Base-by-base conservation (phyloP, 1,284 basidiomycete species). In the Pyrrhoderma noxium region DNA sequence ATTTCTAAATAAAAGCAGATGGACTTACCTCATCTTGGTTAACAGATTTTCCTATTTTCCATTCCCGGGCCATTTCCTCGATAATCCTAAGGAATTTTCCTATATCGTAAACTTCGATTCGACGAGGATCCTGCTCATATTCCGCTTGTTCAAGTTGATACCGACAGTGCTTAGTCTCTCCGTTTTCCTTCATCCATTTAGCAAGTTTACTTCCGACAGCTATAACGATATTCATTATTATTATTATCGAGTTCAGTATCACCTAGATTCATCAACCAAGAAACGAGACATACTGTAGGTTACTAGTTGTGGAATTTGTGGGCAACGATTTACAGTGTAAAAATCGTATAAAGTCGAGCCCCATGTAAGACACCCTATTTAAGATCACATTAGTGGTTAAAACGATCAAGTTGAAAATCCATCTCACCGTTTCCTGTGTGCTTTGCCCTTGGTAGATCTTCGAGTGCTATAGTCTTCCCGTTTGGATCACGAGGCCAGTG, bases 341-440 rank as follows among this genome's bases (percentile, higher is more conserved):
- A 77, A 68, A 50, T 77, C 74, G 44, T 66, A 69, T 1, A 74
- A 56, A 1, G 71, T 72, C 0, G 65, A 68, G 18, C 70, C 73
- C 75, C 73, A 77, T 13, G n/a, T n/a, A n/a, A n/a, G 69, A 55
- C 23, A 38, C 38, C 34, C 35, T 39, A 9, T 45, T 45, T 52
- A 37, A 37, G 35, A 37, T 11, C 11, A 37, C 9, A 37, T 37
- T 16, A 37, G 35, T 16, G 11, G 16, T 16, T 9, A 9, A 11
- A 37, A 9, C 11, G 35, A 37, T 11, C 35, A 37, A 37, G 35
- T 11, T 37, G 35, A 37, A 11, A 16, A 16, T 11, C 16, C 11
- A 16, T 11, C 35, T 22, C 22, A 52, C 50, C 43, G 31, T 49
- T 52, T 23, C 42, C 35, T 34, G 47, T 49, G 22, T 45, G 25